These are phyloP conservation scores for Verticillium isaacii DNA, from an alignment of 2,329 filamentous ascomycete species.

Conservation along the genomic window DNA sequence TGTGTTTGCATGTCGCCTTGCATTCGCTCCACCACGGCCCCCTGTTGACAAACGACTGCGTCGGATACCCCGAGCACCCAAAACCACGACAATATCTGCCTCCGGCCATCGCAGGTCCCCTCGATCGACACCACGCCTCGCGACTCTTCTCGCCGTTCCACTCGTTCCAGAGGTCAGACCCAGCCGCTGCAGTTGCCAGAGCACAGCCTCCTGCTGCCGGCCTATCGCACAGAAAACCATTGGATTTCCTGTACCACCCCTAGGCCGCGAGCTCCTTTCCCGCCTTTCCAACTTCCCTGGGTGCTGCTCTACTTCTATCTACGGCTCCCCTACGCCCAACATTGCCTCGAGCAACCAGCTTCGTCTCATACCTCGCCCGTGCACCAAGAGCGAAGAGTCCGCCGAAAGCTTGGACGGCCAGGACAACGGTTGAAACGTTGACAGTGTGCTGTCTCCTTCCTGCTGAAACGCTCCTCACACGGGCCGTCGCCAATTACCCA, in stretches of 20 bases:
- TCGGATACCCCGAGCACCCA: background rate
- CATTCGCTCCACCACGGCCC: background rate
- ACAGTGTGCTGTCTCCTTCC: slow-evolving; percentile 2
- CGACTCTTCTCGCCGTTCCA: background rate
- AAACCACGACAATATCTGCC: slow-evolving; percentile 2
- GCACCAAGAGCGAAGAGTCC: background rate
- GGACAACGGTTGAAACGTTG: slow-evolving; percentile 5
- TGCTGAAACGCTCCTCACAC: slow-evolving; percentile 13
- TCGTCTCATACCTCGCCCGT: slow-evolving; percentile 1
- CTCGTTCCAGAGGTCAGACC: background rate
- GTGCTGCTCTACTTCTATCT: background rate
- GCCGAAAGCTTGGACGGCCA: background rate
- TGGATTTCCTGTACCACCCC: slow-evolving; percentile 14
- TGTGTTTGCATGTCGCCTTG: background rate
- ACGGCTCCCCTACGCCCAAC: background rate
- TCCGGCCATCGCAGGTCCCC: background rate
- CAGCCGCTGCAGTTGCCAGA: background rate
- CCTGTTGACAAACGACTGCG: slow-evolving; percentile 1
- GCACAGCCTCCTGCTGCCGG: slow-evolving; percentile 17
- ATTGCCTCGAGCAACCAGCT: background rate
- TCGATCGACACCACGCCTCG: background rate
- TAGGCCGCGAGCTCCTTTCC: slow-evolving; percentile 5
- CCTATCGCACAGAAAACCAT: slow-evolving; percentile 21
- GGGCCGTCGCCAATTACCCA: background rate
- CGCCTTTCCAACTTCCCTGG: background rate